Conservation (phyloP, 2,329 filamentous ascomycete species). For the Arthrinium puccinioides region DNA sequence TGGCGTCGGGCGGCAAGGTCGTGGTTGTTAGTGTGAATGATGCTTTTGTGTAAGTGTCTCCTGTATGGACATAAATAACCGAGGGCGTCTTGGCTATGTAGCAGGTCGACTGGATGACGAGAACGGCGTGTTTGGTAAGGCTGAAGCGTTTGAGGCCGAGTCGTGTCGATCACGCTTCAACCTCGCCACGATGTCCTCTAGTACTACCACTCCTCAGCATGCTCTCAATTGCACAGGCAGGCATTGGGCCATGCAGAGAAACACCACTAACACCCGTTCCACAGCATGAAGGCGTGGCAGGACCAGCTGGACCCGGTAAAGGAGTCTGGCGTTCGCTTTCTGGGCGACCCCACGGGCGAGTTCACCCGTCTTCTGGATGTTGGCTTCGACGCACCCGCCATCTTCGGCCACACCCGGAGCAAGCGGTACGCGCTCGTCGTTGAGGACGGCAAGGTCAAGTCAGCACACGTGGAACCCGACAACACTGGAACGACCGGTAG, state of each 20-base stretch:
- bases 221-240: neutral
- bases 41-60: conserved; percentile 70
- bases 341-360: conserved; percentile 70
- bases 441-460: conserved; percentile 78
- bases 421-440: conserved; percentile 84
- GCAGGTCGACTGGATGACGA: too few relatives aligned
- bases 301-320: conserved; percentile 67
- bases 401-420: conserved; percentile 72
- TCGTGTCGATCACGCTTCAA: too few relatives aligned
- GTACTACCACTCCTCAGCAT: too few relatives aligned
- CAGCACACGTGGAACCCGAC: conserved; percentile 78
- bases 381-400: conserved; percentile 52
- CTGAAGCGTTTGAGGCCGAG: too few relatives aligned
- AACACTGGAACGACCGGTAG: conserved; percentile 74
- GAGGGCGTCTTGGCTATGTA: too few relatives aligned
- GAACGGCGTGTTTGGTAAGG: too few relatives aligned
- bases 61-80: too few relatives aligned
- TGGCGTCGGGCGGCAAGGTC: conserved; percentile 62
- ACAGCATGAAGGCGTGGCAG: conserved; percentile 84
- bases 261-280: neutral
- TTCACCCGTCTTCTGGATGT: conserved; percentile 83
- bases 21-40: conserved; percentile 94
- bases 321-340: conserved; percentile 77
- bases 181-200: too few relatives aligned
- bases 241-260: conserved; percentile 1